phyloP scores from a whole-genome alignment of 2,329 filamentous ascomycete species.

The Diplocarpon rosae region DNA sequence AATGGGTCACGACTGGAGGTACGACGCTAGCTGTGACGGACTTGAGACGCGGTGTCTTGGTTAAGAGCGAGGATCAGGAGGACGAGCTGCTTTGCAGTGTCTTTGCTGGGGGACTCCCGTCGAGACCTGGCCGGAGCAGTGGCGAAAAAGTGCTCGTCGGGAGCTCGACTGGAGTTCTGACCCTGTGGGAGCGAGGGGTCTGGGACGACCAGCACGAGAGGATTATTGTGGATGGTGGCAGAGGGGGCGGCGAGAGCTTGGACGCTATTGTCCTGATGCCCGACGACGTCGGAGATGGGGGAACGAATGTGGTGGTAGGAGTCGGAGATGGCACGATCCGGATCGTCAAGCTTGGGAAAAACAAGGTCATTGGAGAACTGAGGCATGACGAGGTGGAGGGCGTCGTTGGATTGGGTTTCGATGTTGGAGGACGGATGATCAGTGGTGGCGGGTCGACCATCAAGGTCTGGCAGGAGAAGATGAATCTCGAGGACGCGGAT shows the following conservation, averaged over 20 bases:
- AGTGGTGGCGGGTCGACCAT: conserved; percentile 76
- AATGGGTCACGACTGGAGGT: conserved; percentile 89
- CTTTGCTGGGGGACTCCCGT: conserved; percentile 66
- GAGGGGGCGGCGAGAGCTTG: conserved; percentile 60
- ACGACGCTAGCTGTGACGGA: conserved; percentile 88
- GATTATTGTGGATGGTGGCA: conserved; percentile 60
- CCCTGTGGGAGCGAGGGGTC: conserved; percentile 84
- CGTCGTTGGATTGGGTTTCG: conserved; percentile 72
- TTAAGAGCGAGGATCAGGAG: conserved; percentile 87
- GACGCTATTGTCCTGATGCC: conserved; percentile 69
- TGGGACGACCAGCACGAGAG: conserved; percentile 95
- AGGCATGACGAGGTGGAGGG: conserved; percentile 81
- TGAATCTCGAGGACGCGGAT: conserved; percentile 36
- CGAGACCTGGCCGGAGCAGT: conserved; percentile 48
- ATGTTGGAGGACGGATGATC: conserved; percentile 76
- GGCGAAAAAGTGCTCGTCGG: conserved; percentile 69
- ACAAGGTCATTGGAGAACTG: conserved; percentile 57
- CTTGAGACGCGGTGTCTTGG: conserved; percentile 72
- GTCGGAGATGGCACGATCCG: conserved; percentile 70
- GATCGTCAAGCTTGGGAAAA: conserved; percentile 62
- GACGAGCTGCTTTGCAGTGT: conserved; percentile 79
- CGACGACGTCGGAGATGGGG: conserved; percentile 52
- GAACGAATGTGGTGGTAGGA: conserved; percentile 69
- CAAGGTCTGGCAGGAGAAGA: conserved; percentile 79
- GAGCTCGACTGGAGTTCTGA: conserved; percentile 67